phyloP scores from a whole-genome alignment of 805 yeast species.

The Candida piceae region DNA sequence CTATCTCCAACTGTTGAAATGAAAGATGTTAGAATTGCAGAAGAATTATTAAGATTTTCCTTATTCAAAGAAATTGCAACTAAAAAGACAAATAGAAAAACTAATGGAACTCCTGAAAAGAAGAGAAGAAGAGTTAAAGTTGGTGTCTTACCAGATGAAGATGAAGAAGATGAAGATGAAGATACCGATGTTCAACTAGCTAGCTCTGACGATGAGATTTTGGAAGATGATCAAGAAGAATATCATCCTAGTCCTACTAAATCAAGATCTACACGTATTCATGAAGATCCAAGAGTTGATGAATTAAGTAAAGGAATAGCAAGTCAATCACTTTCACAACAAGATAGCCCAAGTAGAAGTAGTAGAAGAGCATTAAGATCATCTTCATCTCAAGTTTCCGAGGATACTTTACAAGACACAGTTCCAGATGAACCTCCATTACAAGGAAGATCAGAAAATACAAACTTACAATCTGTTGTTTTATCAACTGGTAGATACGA shows the following conservation, averaged over 20 bases:
- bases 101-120: conserved; percentile 28
- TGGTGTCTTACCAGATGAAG: conserved; percentile 23
- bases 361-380: neutral
- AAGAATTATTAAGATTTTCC: conserved; percentile 77
- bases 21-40: conserved; percentile 82
- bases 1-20: conserved; percentile 68
- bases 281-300: conserved; percentile 24
- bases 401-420: conserved; percentile 2
- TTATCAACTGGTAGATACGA: conserved; percentile 48
- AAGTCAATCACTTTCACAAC: conserved; percentile 13
- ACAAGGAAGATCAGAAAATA: conserved; percentile 17
- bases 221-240: conserved; percentile 1
- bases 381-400: neutral
- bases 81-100: conserved; percentile 29
- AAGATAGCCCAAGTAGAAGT: conserved; percentile 1
- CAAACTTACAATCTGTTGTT: conserved; percentile 23
- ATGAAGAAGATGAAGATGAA: conserved; percentile 12
- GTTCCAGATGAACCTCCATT: conserved; percentile 3
- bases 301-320: conserved; percentile 22
- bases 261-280: conserved; percentile 19
- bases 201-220: conserved; percentile 14
- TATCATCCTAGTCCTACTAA: conserved; percentile 9
- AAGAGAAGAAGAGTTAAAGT: conserved; percentile 32
- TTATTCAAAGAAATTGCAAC: conserved; percentile 63
- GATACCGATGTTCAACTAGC: conserved; percentile 2